Evolutionary conservation across 371 early-diverging fungal species (phyloP).

Genomic region (Cokeromyces recurvatus): DNA sequence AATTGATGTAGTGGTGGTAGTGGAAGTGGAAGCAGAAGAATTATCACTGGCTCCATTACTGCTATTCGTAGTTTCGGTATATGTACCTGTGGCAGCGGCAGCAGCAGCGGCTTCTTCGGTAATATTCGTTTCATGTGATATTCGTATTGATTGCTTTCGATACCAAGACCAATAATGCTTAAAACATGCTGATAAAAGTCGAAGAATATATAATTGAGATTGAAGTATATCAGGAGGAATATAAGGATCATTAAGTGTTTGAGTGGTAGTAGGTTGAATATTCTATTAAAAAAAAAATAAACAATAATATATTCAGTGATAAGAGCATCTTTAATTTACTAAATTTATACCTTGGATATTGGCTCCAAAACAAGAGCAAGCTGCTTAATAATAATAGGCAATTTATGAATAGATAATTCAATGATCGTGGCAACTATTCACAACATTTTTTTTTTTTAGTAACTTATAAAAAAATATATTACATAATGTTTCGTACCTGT

Average conservation of each 20-base stretch:
- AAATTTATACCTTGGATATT: slow-evolving; percentile 49
- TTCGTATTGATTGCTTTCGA: slow-evolving; percentile 36
- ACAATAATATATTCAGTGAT: not conserved
- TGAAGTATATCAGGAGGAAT: slow-evolving; percentile 60
- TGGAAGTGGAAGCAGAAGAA: too few relatives aligned
- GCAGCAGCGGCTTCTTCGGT: slow-evolving; percentile 16
- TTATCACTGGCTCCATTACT: not conserved
- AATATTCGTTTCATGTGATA: slow-evolving; percentile 6
- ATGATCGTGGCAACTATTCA: slow-evolving; percentile 55
- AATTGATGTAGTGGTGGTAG: too few relatives aligned
- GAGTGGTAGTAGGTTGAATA: slow-evolving; percentile 23
- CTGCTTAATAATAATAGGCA: slow-evolving; percentile 46
- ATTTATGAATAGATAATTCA: slow-evolving; percentile 51
- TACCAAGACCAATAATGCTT: slow-evolving; percentile 67
- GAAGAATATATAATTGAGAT: slow-evolving; percentile 70
- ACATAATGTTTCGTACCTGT: too few relatives aligned
- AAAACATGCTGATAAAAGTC: slow-evolving; percentile 68
- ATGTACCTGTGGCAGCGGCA: slow-evolving; percentile 17
- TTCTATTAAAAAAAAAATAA: slow-evolving; percentile 3
- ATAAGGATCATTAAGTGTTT: slow-evolving; percentile 39
- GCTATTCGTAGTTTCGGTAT: not conserved
- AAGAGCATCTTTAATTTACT: slow-evolving; percentile 3
- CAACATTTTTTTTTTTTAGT: too few relatives aligned
- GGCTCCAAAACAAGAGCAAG: slow-evolving; percentile 53
- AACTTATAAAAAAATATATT: too few relatives aligned